Evolutionary conservation across 2,329 filamentous ascomycete species (phyloP).

Genomic region (Emydomyces testavorans): DNA sequence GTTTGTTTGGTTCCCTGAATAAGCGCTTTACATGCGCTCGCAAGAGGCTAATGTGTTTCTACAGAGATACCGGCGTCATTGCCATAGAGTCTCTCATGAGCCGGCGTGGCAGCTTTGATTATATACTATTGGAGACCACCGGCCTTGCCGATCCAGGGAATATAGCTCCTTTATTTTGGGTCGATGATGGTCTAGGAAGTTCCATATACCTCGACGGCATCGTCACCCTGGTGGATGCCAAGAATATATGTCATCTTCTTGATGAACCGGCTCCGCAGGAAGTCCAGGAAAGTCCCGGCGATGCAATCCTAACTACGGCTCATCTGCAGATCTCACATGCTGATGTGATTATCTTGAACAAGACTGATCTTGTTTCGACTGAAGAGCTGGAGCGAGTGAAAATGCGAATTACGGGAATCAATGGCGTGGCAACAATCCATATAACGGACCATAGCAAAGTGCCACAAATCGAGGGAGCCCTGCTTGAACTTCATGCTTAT

Average conservation of each 20-base stretch:
- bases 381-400: slow-evolving; percentile 58
- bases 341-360: slow-evolving; percentile 90
- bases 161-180: slow-evolving; percentile 91
- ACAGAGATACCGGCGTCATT: slow-evolving; percentile 77
- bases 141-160: slow-evolving; percentile 92
- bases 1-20: slow-evolving; percentile 38
- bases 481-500: slow-evolving; percentile 88
- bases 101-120: slow-evolving; percentile 86
- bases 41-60: neutral
- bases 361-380: slow-evolving; percentile 67
- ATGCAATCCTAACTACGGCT: slow-evolving; percentile 73
- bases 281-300: slow-evolving; percentile 33
- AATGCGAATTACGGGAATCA: slow-evolving; percentile 69
- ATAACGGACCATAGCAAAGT: slow-evolving; percentile 70
- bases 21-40: neutral
- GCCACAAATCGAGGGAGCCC: slow-evolving; percentile 68
- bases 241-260: slow-evolving; percentile 73
- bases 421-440: slow-evolving; percentile 74
- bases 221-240: slow-evolving; percentile 88
- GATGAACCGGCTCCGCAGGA: slow-evolving; percentile 50
- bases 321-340: slow-evolving; percentile 96
- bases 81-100: slow-evolving; percentile 95
- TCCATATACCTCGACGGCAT: slow-evolving; percentile 96
- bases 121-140: slow-evolving; percentile 93
- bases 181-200: slow-evolving; percentile 88